Evolutionary conservation across 805 yeast genomes (phyloP), one percentile per base, ranked within the genome.

Genomic region (Kodamaea neixiangensis): DNA sequence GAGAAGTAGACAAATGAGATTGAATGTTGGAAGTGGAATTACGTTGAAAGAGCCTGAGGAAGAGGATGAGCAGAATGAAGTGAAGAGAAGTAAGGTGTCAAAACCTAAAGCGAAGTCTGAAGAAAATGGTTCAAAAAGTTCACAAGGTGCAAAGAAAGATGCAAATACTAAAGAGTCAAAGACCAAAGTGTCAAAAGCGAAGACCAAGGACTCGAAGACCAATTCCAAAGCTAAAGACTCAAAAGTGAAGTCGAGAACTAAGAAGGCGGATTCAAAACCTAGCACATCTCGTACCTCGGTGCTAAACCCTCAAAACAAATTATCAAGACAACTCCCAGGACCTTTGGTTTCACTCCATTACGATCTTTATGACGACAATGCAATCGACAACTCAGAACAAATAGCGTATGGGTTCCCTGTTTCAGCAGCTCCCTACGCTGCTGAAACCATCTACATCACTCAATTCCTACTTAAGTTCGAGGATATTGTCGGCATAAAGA

Each of bases 301-400:
- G 0, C 29, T 66, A 3, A 64, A 61, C 20, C 61, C 62, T 15
- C 59, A 62, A 14, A 59, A 62, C 48, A 69, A 67, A 53, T 52
- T 60, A 13, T 58, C 72, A 7, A 56, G 75, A 29, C 68, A 69
- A 33, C 60, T 67, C 13, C 77, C 78, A 0, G 77, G 77, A 1
- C 77, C 79, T 1, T 56, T 73, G 42, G 59, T 73, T 3, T 65
- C 69, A 0, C 54, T 74, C 22, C 55, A 61, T 45, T 73, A 67
- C 51, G 71, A 67, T 41, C 55, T 66, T 9, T 73, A 74, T 49
- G 78, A 74, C 50, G 76, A 71, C 13, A 70, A 68, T 54, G 44
- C 65, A 9, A 49, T 71, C 38, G 47, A 49, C 5, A 56, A 58
- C 5, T 54, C 54, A 18, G 56, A 59, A 47, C 10, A 19, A 6